Conservation (phyloP, 2,329 filamentous ascomycete species). For the Thermomyces lanuginosus region DNA sequence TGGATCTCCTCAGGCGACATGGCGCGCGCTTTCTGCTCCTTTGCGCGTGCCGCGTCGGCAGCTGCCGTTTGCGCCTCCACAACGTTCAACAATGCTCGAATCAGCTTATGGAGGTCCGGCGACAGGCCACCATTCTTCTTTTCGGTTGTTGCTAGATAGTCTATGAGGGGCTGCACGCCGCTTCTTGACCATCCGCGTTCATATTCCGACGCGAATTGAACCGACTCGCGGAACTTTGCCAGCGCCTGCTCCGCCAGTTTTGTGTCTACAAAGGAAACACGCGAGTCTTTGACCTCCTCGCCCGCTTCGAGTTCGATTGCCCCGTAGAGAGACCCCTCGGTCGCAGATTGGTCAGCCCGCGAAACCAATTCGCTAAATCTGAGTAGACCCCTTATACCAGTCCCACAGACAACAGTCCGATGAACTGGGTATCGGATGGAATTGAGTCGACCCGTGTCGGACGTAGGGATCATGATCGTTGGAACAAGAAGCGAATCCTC, state of each 20-base stretch:
- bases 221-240: slow-evolving; percentile 48
- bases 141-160: slow-evolving; percentile 41
- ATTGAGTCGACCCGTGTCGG: slow-evolving; percentile 46
- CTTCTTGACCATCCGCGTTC: slow-evolving; percentile 60
- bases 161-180: slow-evolving; percentile 46
- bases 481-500: slow-evolving; percentile 59
- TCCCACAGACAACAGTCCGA: slow-evolving; percentile 55
- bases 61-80: slow-evolving; percentile 18
- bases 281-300: slow-evolving; percentile 13
- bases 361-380: slow-evolving; percentile 18
- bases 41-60: slow-evolving; percentile 15
- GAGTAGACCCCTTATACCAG: slow-evolving; percentile 51
- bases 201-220: slow-evolving; percentile 53
- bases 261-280: slow-evolving; percentile 45
- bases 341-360: slow-evolving; percentile 15
- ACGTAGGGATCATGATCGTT: slow-evolving; percentile 50
- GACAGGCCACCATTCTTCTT: slow-evolving; percentile 38
- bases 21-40: slow-evolving; percentile 16
- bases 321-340: slow-evolving; percentile 18
- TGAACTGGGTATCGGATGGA: slow-evolving; percentile 70
- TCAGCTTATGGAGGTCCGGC: slow-evolving; percentile 47
- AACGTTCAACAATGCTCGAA: slow-evolving; percentile 46
- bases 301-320: slow-evolving; percentile 30
- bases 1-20: slow-evolving; percentile 30
- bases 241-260: slow-evolving; percentile 47